These are phyloP conservation scores for Diplodia intermedia DNA, from an alignment of 2,329 filamentous ascomycete species.

Conservation along the genomic window DNA sequence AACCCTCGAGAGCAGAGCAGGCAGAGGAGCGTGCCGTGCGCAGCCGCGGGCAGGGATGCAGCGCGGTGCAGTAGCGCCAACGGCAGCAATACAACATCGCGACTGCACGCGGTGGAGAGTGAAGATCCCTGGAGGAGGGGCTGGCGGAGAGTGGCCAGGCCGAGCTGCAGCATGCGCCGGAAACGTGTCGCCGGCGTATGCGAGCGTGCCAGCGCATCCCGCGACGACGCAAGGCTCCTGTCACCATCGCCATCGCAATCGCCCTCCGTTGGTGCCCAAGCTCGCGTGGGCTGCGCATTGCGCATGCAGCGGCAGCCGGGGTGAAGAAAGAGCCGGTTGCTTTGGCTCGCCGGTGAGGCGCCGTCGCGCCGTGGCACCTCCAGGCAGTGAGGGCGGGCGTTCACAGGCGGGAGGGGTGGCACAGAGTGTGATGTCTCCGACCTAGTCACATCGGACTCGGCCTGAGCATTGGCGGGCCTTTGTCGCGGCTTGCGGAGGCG, in stretches of 20 bases:
- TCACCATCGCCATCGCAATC: neutral
- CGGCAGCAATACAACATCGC: neutral
- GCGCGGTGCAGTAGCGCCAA: slow-evolving; percentile 18
- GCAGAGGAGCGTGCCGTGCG: neutral
- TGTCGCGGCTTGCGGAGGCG: slow-evolving; percentile 16
- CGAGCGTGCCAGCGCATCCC: slow-evolving; percentile 25
- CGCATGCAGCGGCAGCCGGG: slow-evolving; percentile 23
- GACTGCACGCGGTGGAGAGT: neutral
- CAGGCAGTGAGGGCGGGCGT: slow-evolving; percentile 1
- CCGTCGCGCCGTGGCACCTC: neutral
- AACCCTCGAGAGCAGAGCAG: neutral
- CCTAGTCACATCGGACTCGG: neutral
- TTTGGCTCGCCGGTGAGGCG: slow-evolving; percentile 13
- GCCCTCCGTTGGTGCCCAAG: slow-evolving; percentile 7
- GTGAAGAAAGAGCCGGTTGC: slow-evolving; percentile 14
- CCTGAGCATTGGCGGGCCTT: slow-evolving; percentile 3
- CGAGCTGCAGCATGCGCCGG: slow-evolving; percentile 17
- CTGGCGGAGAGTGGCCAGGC: neutral
- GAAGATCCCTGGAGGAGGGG: slow-evolving; percentile 17
- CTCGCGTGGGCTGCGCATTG: slow-evolving; percentile 24
- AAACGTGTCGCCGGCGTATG: slow-evolving; percentile 20
- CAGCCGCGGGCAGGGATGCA: neutral
- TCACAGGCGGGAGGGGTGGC: slow-evolving; percentile 7
- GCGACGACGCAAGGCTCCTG: slow-evolving; percentile 9
- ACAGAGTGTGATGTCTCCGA: slow-evolving; percentile 9